Evolutionary conservation across 2,329 filamentous ascomycete species (phyloP).

Genomic region (Tolypocladium guangdongense): DNA sequence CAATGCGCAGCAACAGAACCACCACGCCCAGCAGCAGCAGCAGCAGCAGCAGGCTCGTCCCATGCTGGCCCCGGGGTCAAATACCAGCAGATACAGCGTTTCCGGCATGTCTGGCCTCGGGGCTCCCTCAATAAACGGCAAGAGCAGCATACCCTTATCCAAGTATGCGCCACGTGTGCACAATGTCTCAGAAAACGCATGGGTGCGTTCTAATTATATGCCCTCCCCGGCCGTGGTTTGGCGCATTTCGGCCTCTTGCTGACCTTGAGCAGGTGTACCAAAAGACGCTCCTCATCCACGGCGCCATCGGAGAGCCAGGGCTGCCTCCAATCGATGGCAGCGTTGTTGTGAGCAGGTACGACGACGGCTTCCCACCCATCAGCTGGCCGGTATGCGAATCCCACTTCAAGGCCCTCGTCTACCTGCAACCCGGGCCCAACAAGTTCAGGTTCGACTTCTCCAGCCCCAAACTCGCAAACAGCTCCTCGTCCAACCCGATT

Average conservation of each 20-base stretch:
- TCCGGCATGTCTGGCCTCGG: slow-evolving; percentile 52
- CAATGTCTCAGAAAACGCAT: slow-evolving; percentile 71
- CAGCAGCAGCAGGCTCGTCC: slow-evolving; percentile 23
- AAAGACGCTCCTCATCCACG: slow-evolving; percentile 74
- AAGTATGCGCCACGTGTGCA: slow-evolving; percentile 70
- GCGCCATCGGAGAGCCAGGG: slow-evolving; percentile 64
- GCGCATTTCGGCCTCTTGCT: slow-evolving; percentile 5
- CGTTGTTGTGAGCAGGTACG: slow-evolving; percentile 67
- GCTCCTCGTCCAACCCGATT: slow-evolving; percentile 52
- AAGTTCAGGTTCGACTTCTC: slow-evolving; percentile 78
- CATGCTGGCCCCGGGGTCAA: slow-evolving; percentile 23
- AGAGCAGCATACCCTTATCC: slow-evolving; percentile 53
- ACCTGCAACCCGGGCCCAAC: slow-evolving; percentile 87
- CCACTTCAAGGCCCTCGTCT: slow-evolving; percentile 83
- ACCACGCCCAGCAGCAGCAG: slow-evolving; percentile 1
- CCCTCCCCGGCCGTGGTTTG: not conserved
- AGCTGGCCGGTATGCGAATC: slow-evolving; percentile 83
- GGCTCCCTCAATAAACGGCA: slow-evolving; percentile 41
- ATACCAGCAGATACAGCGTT: slow-evolving; percentile 51
- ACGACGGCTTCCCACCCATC: slow-evolving; percentile 74
- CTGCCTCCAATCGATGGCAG: slow-evolving; percentile 64
- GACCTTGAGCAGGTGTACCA: slow-evolving; percentile 64
- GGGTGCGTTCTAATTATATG: slow-evolving; percentile 46
- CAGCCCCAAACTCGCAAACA: slow-evolving; percentile 68
- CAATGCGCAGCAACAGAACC: slow-evolving; percentile 7